phyloP scores from a whole-genome alignment of 202 grass and related monocot species.

The Hordeum pubiflorum region DNA sequence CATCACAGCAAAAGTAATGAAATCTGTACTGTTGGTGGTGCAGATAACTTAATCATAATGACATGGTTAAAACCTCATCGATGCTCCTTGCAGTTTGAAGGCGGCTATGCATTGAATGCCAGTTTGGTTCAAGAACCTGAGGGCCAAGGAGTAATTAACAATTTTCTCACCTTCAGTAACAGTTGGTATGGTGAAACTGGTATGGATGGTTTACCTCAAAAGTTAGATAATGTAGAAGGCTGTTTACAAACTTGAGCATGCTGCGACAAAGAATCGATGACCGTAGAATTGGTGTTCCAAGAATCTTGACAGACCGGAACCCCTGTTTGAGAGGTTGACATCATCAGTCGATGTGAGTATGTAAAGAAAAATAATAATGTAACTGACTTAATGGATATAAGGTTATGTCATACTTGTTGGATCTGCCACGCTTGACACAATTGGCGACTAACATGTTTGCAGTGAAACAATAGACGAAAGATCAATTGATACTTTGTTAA shows the following conservation, averaged over 20 bases:
- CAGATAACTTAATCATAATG: conserved; percentile 6
- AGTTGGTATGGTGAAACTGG: background rate
- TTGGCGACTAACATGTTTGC: conserved; percentile 86
- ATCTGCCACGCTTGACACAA: conserved; percentile 92
- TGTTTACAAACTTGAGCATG: conserved; percentile 99
- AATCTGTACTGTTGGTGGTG: background rate
- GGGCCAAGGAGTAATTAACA: conserved; percentile 16
- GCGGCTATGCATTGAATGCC: conserved; percentile 80
- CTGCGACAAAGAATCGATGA: conserved; percentile 92
- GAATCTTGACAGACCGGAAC: conserved; percentile 70
- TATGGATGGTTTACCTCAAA: conserved; percentile 67
- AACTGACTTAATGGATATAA: conserved; percentile 7
- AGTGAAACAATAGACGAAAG: conserved; percentile 92
- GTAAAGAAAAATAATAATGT: conserved; percentile 9
- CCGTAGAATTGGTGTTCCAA: conserved; percentile 67
- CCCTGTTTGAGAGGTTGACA: conserved; percentile 46
- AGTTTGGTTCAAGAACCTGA: conserved; percentile 97
- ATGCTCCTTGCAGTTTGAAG: conserved; percentile 89
- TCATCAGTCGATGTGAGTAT: background rate
- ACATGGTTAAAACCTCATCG: conserved; percentile 66
- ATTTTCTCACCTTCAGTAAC: background rate
- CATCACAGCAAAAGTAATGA: conserved; percentile 13
- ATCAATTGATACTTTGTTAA: conserved; percentile 96
- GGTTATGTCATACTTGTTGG: conserved; percentile 58
- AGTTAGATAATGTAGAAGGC: conserved; percentile 95